phyloP scores from a whole-genome alignment of 2,329 filamentous ascomycete genomes.

The Fusarium temperatum region DNA sequence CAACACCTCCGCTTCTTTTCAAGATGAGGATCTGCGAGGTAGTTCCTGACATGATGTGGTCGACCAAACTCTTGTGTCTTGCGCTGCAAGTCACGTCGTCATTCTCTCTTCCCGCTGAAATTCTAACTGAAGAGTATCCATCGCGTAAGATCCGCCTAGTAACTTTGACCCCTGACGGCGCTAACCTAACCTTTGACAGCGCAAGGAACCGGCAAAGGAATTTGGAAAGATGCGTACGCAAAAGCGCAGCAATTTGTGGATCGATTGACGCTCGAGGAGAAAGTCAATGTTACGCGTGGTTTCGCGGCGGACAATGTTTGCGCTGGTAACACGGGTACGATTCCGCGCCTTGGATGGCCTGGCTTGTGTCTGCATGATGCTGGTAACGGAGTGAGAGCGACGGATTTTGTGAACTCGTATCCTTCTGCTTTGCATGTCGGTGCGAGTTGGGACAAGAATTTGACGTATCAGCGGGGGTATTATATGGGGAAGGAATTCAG shows the following conservation, averaged over 20 bases:
- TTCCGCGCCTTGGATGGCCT: slow-evolving; percentile 56
- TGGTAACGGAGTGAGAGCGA: slow-evolving; percentile 58
- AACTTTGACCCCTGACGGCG: background rate
- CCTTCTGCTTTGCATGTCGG: slow-evolving; percentile 59
- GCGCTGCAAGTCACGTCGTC: slow-evolving; percentile 1
- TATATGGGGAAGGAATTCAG: slow-evolving; percentile 67
- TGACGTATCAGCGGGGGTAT: slow-evolving; percentile 60
- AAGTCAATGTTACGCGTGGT: slow-evolving; percentile 61
- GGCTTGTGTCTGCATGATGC: slow-evolving; percentile 61
- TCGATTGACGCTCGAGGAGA: slow-evolving; percentile 73
- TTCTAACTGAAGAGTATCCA: background rate
- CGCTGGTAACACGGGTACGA: slow-evolving; percentile 57
- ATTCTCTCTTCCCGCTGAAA: background rate
- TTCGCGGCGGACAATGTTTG: slow-evolving; percentile 64
- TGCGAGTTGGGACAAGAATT: slow-evolving; percentile 62
- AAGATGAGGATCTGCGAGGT: background rate
- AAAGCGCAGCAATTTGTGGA: slow-evolving; percentile 66
- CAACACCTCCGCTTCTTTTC: background rate
- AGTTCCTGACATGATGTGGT: slow-evolving; percentile 4
- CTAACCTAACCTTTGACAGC: slow-evolving; percentile 19
- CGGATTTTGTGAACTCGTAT: slow-evolving; percentile 59
- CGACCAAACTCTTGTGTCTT: background rate
- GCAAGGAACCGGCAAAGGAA: slow-evolving; percentile 35
- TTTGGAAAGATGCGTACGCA: slow-evolving; percentile 67
- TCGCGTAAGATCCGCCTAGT: slow-evolving; percentile 24